Conservation (phyloP, 495 filamentous ascomycete genomes). For the Daldinia vernicosa region DNA sequence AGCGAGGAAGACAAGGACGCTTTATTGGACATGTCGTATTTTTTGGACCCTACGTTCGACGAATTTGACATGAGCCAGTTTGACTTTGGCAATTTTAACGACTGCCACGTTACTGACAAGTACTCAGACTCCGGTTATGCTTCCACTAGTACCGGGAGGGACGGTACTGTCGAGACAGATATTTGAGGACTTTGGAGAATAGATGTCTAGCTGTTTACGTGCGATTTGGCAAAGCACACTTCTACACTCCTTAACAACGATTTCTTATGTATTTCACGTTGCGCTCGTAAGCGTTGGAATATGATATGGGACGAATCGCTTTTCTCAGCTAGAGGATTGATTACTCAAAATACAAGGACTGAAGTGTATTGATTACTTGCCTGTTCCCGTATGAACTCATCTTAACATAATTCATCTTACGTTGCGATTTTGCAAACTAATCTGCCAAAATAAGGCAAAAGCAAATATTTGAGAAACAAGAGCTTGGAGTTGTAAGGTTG, state of each 20-base stretch:
- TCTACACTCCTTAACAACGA: not conserved
- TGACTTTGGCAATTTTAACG: conserved; percentile 16
- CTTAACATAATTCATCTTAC: conserved; percentile 1
- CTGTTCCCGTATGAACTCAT: not conserved
- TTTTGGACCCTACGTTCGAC: conserved; percentile 20
- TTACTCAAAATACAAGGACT: not conserved
- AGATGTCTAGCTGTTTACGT: not conserved
- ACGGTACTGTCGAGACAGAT: conserved; percentile 11
- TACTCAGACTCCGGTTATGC: conserved; percentile 42
- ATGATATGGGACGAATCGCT: not conserved
- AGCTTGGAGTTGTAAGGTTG: too few relatives aligned
- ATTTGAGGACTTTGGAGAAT: not conserved
- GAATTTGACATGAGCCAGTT: conserved; percentile 23
- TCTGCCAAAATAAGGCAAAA: not conserved
- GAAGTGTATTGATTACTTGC: not conserved
- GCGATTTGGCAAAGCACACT: not conserved
- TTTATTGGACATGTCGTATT: conserved; percentile 29
- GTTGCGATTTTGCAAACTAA: not conserved
- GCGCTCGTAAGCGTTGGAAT: not conserved
- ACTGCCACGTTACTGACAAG: conserved; percentile 26
- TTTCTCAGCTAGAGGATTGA: not conserved
- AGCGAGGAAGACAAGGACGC: conserved; percentile 20
- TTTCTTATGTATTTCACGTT: not conserved
- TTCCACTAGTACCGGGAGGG: conserved; percentile 34
- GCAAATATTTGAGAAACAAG: too few relatives aligned